A percentile compares a stretch with the other conserved stretches of the same genome.
phyloP scores from a whole-genome alignment of 2,329 filamentous ascomycete species.

The Incumbomyces delicatus region DNA sequence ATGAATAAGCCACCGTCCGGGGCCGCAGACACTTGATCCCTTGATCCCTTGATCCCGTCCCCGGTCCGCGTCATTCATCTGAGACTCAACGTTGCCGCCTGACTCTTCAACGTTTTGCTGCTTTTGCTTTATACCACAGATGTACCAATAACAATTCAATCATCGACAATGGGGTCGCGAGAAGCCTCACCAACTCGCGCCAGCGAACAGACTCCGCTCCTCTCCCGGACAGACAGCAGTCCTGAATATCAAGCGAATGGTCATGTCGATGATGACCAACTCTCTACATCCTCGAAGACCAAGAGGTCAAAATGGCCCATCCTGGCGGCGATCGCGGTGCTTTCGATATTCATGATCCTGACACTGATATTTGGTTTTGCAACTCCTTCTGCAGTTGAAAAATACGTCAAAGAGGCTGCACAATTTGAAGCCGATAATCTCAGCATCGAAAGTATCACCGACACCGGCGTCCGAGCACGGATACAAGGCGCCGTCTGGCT shows the following conservation, averaged over 20 bases:
- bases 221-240: slow-evolving; percentile 28
- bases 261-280: slow-evolving; percentile 18
- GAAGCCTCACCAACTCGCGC: slow-evolving; percentile 26
- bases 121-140: too few relatives aligned
- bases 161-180: slow-evolving; percentile 15
- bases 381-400: slow-evolving; percentile 66
- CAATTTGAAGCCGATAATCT: slow-evolving; percentile 75
- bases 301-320: slow-evolving; percentile 60
- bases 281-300: slow-evolving; percentile 18
- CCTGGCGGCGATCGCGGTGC: slow-evolving; percentile 57
- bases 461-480: slow-evolving; percentile 65
- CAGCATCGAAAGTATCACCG: slow-evolving; percentile 75
- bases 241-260: slow-evolving; percentile 21
- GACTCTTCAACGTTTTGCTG: too few relatives aligned
- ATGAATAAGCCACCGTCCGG: too few relatives aligned
- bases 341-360: slow-evolving; percentile 53
- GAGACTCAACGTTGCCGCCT: too few relatives aligned
- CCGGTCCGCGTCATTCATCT: too few relatives aligned
- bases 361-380: slow-evolving; percentile 76
- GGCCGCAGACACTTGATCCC: too few relatives aligned
- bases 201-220: slow-evolving; percentile 35
- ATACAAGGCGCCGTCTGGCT: slow-evolving; percentile 74
- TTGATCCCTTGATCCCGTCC: too few relatives aligned
- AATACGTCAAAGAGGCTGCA: slow-evolving; percentile 75
- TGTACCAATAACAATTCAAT: background rate